Percentiles rank a stretch among this genome's conserved stretches.
Conservation (phyloP, 2,329 filamentous ascomycete genomes). For the Sordariomycetes sp. region DNA sequence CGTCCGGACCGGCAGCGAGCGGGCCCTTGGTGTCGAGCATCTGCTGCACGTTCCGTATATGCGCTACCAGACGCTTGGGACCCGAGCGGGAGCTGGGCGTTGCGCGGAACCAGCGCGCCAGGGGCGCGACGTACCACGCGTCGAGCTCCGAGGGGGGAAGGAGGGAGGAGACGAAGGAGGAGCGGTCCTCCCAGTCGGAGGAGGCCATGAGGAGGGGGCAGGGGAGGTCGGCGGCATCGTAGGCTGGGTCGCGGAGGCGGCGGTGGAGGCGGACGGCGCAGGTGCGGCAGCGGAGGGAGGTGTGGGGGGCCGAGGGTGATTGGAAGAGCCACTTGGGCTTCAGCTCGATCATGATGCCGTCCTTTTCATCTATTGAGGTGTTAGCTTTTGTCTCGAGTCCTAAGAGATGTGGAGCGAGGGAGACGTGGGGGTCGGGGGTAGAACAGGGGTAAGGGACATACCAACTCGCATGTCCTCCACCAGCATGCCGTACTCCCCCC, state of each 20-base stretch:
- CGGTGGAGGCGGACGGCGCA: constrained; percentile 44
- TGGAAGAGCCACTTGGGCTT: constrained; percentile 79
- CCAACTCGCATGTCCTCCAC: constrained; percentile 57
- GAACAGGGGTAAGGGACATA: constrained; percentile 7
- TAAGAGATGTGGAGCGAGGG: not conserved
- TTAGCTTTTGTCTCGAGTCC: constrained; percentile 15
- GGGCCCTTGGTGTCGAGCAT: constrained; percentile 28
- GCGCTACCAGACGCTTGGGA: constrained; percentile 19
- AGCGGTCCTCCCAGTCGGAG: constrained; percentile 20
- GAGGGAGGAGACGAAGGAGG: constrained; percentile 22
- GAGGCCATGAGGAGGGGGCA: constrained; percentile 37
- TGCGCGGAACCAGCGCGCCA: constrained; percentile 7
- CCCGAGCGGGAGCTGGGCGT: not conserved
- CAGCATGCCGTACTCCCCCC: constrained; percentile 47
- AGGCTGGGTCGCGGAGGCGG: constrained; percentile 17
- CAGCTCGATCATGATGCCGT: constrained; percentile 49
- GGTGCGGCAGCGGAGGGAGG: constrained; percentile 56
- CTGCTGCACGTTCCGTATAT: constrained; percentile 22
- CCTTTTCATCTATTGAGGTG: constrained; percentile 13
- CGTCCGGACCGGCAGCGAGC: constrained; percentile 22
- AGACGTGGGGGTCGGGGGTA: not conserved
- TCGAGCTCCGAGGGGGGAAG: not conserved
- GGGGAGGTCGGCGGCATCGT: constrained; percentile 25
- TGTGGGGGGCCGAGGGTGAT: constrained; percentile 54
- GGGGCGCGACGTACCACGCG: constrained; percentile 7